Evolutionary conservation across 139 green algal species (phyloP).

Genomic region (Medakamo hakoo): DNA sequence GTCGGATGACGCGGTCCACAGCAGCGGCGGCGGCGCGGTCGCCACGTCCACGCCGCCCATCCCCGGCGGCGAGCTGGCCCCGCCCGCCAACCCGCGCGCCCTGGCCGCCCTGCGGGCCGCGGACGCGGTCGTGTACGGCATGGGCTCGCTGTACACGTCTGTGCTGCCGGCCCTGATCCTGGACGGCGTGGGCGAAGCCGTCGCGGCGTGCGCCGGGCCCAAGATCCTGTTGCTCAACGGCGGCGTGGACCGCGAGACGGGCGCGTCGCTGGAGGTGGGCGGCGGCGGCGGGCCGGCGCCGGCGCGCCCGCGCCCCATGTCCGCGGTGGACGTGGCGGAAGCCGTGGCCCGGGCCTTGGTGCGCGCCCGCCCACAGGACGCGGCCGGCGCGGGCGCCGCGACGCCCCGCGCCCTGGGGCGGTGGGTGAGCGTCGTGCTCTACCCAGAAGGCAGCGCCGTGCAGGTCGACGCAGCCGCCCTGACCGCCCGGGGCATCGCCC

Average conservation of each 20-base stretch:
- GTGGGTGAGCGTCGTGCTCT: conserved; percentile 67
- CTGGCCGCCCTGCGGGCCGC: conserved; percentile 34
- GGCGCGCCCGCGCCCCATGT: conserved; percentile 57
- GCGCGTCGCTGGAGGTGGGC: conserved; percentile 14
- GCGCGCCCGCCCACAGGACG: conserved; percentile 48
- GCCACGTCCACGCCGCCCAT: neutral
- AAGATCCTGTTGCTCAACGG: conserved; percentile 95
- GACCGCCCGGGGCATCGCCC: conserved; percentile 33
- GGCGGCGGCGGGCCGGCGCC: conserved; percentile 5
- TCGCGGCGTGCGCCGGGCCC: conserved; percentile 29
- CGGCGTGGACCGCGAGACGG: conserved; percentile 78
- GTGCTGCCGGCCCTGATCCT: conserved; percentile 82
- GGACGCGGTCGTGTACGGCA: conserved; percentile 87
- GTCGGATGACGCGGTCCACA: neutral
- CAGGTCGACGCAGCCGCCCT: conserved; percentile 38
- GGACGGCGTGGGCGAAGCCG: conserved; percentile 65
- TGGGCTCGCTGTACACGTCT: conserved; percentile 94
- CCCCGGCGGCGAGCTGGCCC: conserved; percentile 59
- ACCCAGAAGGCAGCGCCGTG: conserved; percentile 43
- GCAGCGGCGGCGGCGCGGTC: too few species aligned
- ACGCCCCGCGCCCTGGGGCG: too few species aligned
- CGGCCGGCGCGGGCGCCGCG: conserved; percentile 15
- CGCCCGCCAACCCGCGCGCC: conserved; percentile 52
- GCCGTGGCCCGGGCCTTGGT: conserved; percentile 25
- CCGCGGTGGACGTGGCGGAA: conserved; percentile 65